Evolutionary conservation across 192 early-diverging fungal species (phyloP).

Genomic region (Podila verticillata): DNA sequence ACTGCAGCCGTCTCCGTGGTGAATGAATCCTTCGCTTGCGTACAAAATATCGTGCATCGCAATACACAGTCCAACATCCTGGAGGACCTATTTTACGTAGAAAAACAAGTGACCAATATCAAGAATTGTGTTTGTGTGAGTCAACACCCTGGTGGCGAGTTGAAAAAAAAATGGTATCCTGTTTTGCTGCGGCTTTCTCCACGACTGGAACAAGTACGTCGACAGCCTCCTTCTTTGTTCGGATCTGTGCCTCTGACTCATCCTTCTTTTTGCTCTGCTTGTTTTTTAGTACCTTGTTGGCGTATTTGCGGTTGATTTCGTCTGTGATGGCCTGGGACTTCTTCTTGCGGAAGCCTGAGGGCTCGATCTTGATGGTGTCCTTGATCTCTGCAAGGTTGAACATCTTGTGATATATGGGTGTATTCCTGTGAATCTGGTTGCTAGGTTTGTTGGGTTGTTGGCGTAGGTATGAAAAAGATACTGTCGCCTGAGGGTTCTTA

Average conservation of each 20-base stretch:
- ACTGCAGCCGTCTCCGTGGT: constrained; percentile 84
- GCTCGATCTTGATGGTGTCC: constrained; percentile 88
- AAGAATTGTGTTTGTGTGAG: not conserved
- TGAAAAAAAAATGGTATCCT: too few species aligned
- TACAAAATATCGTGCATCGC: constrained; percentile 82
- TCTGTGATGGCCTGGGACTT: constrained; percentile 83
- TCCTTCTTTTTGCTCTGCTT: too few species aligned
- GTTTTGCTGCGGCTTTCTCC: not conserved
- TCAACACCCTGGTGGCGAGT: too few species aligned
- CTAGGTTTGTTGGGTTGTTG: not conserved
- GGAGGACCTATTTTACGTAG: constrained; percentile 67
- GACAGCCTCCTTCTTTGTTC: too few species aligned
- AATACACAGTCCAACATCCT: constrained; percentile 92
- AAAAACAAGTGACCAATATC: too few species aligned
- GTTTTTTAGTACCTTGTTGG: constrained; percentile 79
- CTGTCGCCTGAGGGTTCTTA: too few species aligned
- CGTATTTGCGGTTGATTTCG: constrained; percentile 91
- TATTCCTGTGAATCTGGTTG: not conserved
- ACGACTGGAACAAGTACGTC: not conserved
- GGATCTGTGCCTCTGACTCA: too few species aligned
- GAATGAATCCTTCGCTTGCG: constrained; percentile 87
- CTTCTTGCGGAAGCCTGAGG: constrained; percentile 80
- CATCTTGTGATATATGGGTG: constrained; percentile 61
- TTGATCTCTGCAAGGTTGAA: constrained; percentile 84
- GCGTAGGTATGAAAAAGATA: not conserved